Percentiles rank a stretch among this genome's conserved stretches.
phyloP scores from a whole-genome alignment of 2,329 filamentous ascomycete genomes.

The Ceratocystis papillata region DNA sequence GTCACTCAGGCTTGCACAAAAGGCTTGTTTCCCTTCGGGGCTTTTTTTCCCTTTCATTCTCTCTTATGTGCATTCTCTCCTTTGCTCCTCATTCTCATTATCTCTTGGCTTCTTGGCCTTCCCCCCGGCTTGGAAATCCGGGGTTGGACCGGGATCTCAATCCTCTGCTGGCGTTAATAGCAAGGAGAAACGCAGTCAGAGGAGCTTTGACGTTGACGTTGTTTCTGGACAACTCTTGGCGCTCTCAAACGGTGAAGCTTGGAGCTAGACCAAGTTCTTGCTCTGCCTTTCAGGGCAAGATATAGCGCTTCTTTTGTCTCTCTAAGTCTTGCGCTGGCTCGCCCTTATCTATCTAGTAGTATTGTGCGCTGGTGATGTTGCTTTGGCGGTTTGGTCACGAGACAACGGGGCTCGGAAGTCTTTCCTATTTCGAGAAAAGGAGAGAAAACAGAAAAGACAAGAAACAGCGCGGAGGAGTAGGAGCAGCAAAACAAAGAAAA shows the following conservation, averaged over 20 bases:
- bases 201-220: constrained; percentile 11
- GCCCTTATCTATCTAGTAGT: neutral
- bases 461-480: neutral
- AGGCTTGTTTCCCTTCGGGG: constrained; percentile 9
- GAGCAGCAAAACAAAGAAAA: neutral
- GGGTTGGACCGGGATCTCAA: constrained; percentile 1
- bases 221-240: constrained; percentile 13
- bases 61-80: neutral
- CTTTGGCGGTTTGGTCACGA: constrained; percentile 5
- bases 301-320: neutral
- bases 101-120: neutral
- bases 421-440: neutral
- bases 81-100: neutral
- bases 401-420: neutral
- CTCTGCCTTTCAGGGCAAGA: neutral
- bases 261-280: neutral
- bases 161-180: neutral
- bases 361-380: constrained; percentile 5
- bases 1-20: constrained; percentile 7
- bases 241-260: constrained; percentile 4
- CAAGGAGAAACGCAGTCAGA: neutral
- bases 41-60: neutral
- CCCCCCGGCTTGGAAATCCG: neutral
- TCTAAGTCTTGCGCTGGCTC: neutral
- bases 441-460: neutral